A percentile compares a stretch with the other conserved stretches of the same genome.
Evolutionary conservation across 2,329 filamentous ascomycete species (phyloP).

Genomic region (Claviceps digitariae): DNA sequence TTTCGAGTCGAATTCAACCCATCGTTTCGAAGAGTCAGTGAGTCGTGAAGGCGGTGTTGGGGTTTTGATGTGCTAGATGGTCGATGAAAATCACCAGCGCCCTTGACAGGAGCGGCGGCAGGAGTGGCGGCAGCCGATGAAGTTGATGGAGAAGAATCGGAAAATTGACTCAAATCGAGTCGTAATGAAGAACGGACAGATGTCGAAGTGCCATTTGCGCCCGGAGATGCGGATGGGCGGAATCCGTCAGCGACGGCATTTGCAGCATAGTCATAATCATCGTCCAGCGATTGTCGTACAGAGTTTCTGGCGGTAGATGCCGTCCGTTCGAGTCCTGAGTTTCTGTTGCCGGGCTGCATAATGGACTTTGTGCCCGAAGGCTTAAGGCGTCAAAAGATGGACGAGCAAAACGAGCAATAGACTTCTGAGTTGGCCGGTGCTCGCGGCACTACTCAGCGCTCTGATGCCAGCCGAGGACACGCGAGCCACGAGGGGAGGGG

Average conservation of each 20-base stretch:
- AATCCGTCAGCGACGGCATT: constrained; percentile 41
- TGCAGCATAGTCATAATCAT: constrained; percentile 30
- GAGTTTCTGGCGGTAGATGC: constrained; percentile 30
- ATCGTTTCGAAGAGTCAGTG: constrained; percentile 39
- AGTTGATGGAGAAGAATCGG: constrained; percentile 8
- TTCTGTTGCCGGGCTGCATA: constrained; percentile 26
- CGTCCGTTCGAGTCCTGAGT: constrained; percentile 27
- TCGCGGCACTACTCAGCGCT: constrained; percentile 1
- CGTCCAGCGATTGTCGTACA: constrained; percentile 23
- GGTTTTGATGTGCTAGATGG: constrained; percentile 45
- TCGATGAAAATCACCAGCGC: constrained; percentile 17
- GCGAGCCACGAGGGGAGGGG: not conserved
- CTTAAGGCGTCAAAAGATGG: not conserved
- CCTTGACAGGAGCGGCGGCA: constrained; percentile 12
- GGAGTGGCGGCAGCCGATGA: constrained; percentile 9
- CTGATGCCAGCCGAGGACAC: not conserved
- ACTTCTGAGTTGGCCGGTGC: not conserved
- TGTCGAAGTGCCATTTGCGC: not conserved
- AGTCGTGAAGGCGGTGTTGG: constrained; percentile 29
- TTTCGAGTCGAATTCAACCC: constrained; percentile 20
- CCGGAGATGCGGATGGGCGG: constrained; percentile 18
- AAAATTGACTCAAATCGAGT: constrained; percentile 2
- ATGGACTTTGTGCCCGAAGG: constrained; percentile 18
- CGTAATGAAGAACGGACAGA: constrained; percentile 11
- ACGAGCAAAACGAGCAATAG: not conserved